These are phyloP conservation scores for Nyssa sinensis DNA, from an alignment of 148 eudicot genomes.

Conservation along the genomic window DNA sequence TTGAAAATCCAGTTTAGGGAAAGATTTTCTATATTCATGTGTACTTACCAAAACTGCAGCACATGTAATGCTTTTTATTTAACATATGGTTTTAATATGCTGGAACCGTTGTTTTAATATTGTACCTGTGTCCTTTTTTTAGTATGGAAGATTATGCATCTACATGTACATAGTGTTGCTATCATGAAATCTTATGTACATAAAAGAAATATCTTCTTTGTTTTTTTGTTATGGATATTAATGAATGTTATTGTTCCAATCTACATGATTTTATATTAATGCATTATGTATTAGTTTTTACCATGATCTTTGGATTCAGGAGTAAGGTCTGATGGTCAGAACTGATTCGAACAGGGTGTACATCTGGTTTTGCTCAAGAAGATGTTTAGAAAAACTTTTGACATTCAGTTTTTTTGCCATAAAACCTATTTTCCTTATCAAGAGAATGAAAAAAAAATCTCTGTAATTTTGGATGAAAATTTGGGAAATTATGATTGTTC, in stretches of 20 bases:
- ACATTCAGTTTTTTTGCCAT: no score
- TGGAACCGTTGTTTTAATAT: background rate
- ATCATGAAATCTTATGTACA: no score
- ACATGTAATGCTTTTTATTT: no score
- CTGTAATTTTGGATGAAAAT: background rate
- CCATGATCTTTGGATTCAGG: background rate
- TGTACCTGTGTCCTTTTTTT: background rate
- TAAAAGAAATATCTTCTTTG: no score
- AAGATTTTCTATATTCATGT: background rate
- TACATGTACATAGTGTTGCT: no score
- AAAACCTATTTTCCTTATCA: no score
- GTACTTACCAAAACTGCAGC: background rate
- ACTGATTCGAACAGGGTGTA: background rate
- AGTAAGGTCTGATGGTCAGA: background rate
- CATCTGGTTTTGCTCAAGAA: background rate
- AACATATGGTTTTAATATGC: background rate
- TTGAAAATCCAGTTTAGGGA: background rate
- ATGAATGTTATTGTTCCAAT: background rate
- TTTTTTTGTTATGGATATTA: background rate
- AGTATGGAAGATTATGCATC: no score
- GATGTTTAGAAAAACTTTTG: background rate
- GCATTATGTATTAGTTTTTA: no score
- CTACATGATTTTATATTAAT: no score
- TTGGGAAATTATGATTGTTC: background rate
- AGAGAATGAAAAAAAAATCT: no score